These are phyloP conservation scores for Krasilnikovozyma curviuscula DNA, from an alignment of 768 basidiomycete genomes.

Conservation along the genomic window DNA sequence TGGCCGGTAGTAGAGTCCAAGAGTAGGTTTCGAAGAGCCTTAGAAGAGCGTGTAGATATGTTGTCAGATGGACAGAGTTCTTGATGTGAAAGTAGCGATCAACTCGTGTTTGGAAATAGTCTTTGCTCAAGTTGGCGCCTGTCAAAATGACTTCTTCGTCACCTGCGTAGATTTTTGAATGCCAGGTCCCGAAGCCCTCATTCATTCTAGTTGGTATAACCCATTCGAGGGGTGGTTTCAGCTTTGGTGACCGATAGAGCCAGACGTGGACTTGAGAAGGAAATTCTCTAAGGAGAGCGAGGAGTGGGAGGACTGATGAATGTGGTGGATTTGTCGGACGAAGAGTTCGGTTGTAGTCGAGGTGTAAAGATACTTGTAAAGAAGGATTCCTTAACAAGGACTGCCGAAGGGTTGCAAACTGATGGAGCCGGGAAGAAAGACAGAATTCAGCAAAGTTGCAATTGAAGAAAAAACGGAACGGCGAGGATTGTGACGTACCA, in stretches of 20 bases:
- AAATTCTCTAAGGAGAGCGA: constrained; percentile 53
- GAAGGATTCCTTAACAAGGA: constrained; percentile 41
- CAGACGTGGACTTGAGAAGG: constrained; percentile 53
- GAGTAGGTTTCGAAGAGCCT: constrained; percentile 50
- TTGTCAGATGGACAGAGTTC: constrained; percentile 42
- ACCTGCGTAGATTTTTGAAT: constrained; percentile 82
- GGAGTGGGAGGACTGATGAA: constrained; percentile 36
- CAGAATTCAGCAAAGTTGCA: not conserved
- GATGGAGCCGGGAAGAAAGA: constrained; percentile 5
- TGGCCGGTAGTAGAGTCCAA: constrained; percentile 33
- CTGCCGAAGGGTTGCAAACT: constrained; percentile 50
- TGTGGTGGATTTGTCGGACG: constrained; percentile 31
- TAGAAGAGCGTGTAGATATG: constrained; percentile 69
- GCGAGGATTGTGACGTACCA: constrained; percentile 37
- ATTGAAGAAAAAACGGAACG: not conserved
- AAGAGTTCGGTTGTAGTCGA: constrained; percentile 45
- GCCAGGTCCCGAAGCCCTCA: constrained; percentile 98
- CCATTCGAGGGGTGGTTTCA: constrained; percentile 50
- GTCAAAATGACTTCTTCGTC: constrained; percentile 84
- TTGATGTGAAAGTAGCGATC: constrained; percentile 75
- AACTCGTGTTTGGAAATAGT: constrained; percentile 87
- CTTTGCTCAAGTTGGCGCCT: constrained; percentile 79
- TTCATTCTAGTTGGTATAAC: constrained; percentile 82
- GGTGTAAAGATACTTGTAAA: constrained; percentile 48
- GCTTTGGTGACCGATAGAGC: constrained; percentile 71